Evolutionary conservation across 148 eudicot species (phyloP).

Genomic region (Drosera capensis): DNA sequence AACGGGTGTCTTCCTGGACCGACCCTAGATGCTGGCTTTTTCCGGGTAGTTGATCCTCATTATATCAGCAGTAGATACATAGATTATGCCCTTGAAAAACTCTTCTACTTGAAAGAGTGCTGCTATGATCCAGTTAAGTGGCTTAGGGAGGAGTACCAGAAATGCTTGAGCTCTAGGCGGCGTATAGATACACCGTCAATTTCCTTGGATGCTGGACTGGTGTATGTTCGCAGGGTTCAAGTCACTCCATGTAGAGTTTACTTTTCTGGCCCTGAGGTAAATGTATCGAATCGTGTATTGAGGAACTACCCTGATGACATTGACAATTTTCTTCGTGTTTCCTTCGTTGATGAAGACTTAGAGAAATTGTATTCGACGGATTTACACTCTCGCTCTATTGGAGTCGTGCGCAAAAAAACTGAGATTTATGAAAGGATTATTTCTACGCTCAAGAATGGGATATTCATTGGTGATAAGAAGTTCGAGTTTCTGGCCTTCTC

Average conservation of each 20-base stretch:
- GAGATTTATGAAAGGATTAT: constrained; percentile 45
- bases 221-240: constrained; percentile 53
- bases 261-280: constrained; percentile 83
- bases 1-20: constrained; percentile 71
- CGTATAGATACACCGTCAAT: constrained; percentile 30
- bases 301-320: constrained; percentile 36
- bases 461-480: constrained; percentile 47
- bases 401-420: constrained; percentile 20
- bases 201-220: constrained; percentile 52
- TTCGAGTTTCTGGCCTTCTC: constrained; percentile 93
- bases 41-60: constrained; percentile 48
- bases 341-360: constrained; percentile 81
- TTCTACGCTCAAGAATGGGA: constrained; percentile 38
- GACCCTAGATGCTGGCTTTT: constrained; percentile 36
- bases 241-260: constrained; percentile 70
- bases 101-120: constrained; percentile 43
- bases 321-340: constrained; percentile 75
- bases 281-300: constrained; percentile 67
- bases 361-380: constrained; percentile 50
- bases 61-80: constrained; percentile 16
- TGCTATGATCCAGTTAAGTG: constrained; percentile 73
- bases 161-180: constrained; percentile 17
- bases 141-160: constrained; percentile 32
- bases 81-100: constrained; percentile 53
- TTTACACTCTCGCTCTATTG: constrained; percentile 37